Percentiles rank a stretch among this genome's conserved stretches.
Evolutionary conservation across 768 basidiomycete genomes (phyloP).

Genomic region (Vararia minispora): DNA sequence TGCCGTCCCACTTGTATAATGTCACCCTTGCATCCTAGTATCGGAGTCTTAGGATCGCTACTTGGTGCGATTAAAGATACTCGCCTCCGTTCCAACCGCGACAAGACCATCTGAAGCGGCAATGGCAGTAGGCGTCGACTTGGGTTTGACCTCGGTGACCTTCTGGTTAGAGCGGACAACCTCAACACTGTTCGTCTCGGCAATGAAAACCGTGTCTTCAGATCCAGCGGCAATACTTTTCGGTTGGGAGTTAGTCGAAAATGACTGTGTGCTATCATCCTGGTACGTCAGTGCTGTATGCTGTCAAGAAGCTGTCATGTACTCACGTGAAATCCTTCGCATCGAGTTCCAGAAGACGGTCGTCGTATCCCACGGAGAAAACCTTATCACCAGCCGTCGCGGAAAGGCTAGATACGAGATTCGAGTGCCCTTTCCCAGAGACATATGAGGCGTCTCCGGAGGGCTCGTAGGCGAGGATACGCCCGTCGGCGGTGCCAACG

Average conservation of each 20-base stretch:
- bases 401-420: constrained; percentile 53
- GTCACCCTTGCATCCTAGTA: constrained; percentile 63
- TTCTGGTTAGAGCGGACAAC: constrained; percentile 63
- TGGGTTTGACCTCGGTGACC: constrained; percentile 41
- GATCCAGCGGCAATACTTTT: constrained; percentile 46
- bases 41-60: background rate
- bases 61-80: constrained; percentile 16
- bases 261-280: constrained; percentile 35
- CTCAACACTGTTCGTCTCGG: constrained; percentile 47
- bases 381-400: constrained; percentile 36
- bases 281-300: background rate
- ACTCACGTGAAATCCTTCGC: constrained; percentile 39
- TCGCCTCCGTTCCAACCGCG: constrained; percentile 68
- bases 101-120: constrained; percentile 40
- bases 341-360: constrained; percentile 59
- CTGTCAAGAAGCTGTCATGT: background rate
- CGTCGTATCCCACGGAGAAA: constrained; percentile 74
- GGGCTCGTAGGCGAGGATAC: constrained; percentile 52
- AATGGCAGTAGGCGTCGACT: constrained; percentile 45
- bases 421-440: constrained; percentile 59
- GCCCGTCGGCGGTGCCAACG: constrained; percentile 73
- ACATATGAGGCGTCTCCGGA: constrained; percentile 35
- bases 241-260: constrained; percentile 52
- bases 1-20: constrained; percentile 64
- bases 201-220: constrained; percentile 58